Conservation (phyloP, 2,329 filamentous ascomycete genomes). For the Mollisia scopiformis region DNA sequence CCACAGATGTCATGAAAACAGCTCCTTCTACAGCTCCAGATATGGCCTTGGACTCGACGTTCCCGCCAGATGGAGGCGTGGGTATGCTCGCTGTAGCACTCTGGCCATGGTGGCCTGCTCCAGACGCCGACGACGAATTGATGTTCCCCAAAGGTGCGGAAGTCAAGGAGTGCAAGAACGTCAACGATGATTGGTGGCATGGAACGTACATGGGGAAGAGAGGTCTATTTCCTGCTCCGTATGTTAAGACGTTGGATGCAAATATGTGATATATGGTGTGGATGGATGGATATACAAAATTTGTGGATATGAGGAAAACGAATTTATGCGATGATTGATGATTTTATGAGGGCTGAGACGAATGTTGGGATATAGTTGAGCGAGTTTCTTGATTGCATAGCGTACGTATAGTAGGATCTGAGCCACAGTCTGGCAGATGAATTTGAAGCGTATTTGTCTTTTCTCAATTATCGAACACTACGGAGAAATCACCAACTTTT, state of each 20-base stretch:
- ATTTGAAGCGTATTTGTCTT: background rate
- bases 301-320: background rate
- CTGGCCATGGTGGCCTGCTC: constrained; percentile 79
- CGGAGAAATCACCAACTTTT: too few species aligned
- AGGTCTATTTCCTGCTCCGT: constrained; percentile 80
- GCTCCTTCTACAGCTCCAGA: constrained; percentile 35
- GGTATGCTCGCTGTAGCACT: constrained; percentile 66
- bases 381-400: background rate
- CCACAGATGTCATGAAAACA: constrained; percentile 51
- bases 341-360: too few species aligned
- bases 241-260: constrained; percentile 58
- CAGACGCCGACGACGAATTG: constrained; percentile 70
- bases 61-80: constrained; percentile 76
- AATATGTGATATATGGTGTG: background rate
- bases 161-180: constrained; percentile 80
- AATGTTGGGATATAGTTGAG: background rate
- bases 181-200: constrained; percentile 90
- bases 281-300: background rate
- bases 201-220: constrained; percentile 81
- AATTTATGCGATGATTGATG: constrained; percentile 3
- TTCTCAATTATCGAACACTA: too few species aligned
- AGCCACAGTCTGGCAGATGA: background rate
- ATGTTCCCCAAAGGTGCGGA: constrained; percentile 83
- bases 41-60: constrained; percentile 38
- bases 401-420: background rate